Percentiles rank a stretch among this genome's conserved stretches.
Evolutionary conservation across 2,329 filamentous ascomycete species (phyloP).

Genomic region (Cytospora chrysosperma): DNA sequence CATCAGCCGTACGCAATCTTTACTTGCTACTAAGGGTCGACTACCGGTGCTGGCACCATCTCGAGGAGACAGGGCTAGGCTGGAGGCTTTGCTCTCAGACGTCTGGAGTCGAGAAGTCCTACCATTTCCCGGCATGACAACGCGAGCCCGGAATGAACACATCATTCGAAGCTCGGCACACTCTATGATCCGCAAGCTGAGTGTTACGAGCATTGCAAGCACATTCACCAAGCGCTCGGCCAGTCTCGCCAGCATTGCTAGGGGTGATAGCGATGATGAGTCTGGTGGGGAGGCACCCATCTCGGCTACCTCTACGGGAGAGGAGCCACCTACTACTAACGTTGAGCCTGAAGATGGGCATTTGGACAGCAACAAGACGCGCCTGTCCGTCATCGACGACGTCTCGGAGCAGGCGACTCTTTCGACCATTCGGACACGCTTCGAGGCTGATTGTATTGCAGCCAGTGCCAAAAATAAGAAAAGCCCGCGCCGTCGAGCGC

Average conservation of each 20-base stretch:
- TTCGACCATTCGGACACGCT: conserved; percentile 2
- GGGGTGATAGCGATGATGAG: conserved; percentile 33
- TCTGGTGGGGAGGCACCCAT: conserved; percentile 20
- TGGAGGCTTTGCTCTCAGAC: conserved; percentile 73
- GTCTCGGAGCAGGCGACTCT: conserved; percentile 14
- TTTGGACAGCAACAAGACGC: background rate
- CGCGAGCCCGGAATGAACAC: conserved; percentile 64
- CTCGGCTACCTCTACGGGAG: background rate
- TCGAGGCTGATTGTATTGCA: background rate
- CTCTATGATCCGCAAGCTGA: conserved; percentile 84
- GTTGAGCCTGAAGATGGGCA: background rate
- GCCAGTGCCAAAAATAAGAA: background rate
- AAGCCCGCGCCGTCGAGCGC: conserved; percentile 12
- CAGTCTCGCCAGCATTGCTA: conserved; percentile 46
- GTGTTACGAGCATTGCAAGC: conserved; percentile 74
- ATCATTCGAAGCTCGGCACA: conserved; percentile 77
- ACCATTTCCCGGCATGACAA: conserved; percentile 79
- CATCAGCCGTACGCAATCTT: conserved; percentile 76
- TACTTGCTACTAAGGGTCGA: conserved; percentile 65
- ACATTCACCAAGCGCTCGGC: conserved; percentile 72
- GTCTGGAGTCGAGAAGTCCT: conserved; percentile 81
- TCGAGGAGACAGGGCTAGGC: conserved; percentile 70
- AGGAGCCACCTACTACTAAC: background rate
- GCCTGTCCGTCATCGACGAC: conserved; percentile 18
- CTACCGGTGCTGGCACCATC: conserved; percentile 72